Base-by-base conservation (phyloP, 139 green algal species). In the Chlamydomonas sp. region DNA sequence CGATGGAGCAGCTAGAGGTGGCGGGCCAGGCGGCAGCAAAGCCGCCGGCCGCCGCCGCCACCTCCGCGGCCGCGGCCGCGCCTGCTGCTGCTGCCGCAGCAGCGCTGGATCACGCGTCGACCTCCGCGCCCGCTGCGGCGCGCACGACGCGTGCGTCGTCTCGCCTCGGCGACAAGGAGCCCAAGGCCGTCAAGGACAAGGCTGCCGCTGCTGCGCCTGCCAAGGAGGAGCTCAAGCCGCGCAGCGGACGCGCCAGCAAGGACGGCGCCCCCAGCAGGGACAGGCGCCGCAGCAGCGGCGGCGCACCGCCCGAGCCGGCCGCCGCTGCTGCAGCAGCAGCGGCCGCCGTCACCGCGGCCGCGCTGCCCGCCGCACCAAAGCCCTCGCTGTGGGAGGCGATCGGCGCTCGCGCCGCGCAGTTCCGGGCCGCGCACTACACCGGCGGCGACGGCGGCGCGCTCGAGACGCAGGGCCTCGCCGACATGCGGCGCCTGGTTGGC, bases 1-100 rank as follows among this genome's bases (percentile, higher is more conserved):
- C 87, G 0, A 76, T 97, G 26, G 83, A 95, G 24, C 76, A 88
- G 71, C 82, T 97, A 38, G 83, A 85, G n/a, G 61, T 0, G n/a
- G n/a, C 35, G 69, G 50, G 1, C 35, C 72, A 22, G n/a, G 26
- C 28, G n/a, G 33, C 3, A 48, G 20, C 65, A 1, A 26, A 36
- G 20, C 31, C 50, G 16, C 29, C 58, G 3, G 79, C 61, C 13
- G 33, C 74, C 2, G 58, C 39, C 3, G 48, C 35, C 22, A 16
- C 31, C 20, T 35, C 67, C 26, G 34, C 73, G 35, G 29, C 60
- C 22, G 66, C 64, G 0, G 66, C 10, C 36, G 54, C 47, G 6
- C 61, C 68, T 54, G n/a, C n/a, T n/a, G n/a, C n/a, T n/a, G n/a
- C n/a, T n/a, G 38, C 22, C 13, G 24, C 13, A 30, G 50, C 50